Conservation (phyloP, 2,329 filamentous ascomycete genomes). For the Penicillium sp. region DNA sequence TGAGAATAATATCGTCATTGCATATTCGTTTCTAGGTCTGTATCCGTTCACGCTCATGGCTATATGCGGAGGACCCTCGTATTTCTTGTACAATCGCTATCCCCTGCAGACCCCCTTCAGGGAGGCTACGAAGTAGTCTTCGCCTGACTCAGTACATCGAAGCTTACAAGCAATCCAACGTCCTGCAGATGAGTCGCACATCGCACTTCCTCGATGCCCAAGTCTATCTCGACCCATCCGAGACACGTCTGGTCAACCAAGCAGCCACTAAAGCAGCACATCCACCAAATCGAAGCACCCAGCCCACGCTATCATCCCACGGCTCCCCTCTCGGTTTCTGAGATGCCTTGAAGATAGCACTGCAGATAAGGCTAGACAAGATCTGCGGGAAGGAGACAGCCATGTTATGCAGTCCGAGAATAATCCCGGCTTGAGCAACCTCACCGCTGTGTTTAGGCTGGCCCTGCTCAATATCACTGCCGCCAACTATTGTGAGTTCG, state of each 20-base stretch:
- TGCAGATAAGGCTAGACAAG: slow-evolving; percentile 78
- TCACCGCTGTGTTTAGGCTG: slow-evolving; percentile 37
- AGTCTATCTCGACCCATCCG: slow-evolving; percentile 50
- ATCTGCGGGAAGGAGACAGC: slow-evolving; percentile 89
- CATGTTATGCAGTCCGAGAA: slow-evolving; percentile 94
- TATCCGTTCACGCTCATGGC: background rate
- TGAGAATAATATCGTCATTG: background rate
- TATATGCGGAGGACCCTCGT: background rate
- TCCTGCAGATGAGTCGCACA: background rate
- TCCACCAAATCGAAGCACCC: slow-evolving; percentile 81
- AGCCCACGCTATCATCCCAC: slow-evolving; percentile 81
- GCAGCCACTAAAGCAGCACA: slow-evolving; percentile 73
- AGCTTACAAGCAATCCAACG: too few species aligned
- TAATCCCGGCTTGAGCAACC: slow-evolving; percentile 77
- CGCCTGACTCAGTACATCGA: background rate
- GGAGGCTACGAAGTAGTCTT: background rate
- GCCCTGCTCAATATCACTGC: slow-evolving; percentile 29
- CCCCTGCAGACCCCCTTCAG: background rate
- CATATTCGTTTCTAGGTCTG: background rate
- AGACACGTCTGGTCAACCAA: slow-evolving; percentile 64
- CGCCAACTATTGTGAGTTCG: background rate
- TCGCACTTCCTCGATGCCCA: background rate
- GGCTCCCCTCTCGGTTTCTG: slow-evolving; percentile 83
- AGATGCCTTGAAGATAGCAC: slow-evolving; percentile 74
- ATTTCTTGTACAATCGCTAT: background rate